Evolutionary conservation across 2,329 filamentous ascomycete species (phyloP), one percentile per base, ranked within the genome.

Genomic region (Fusarium virguliforme): DNA sequence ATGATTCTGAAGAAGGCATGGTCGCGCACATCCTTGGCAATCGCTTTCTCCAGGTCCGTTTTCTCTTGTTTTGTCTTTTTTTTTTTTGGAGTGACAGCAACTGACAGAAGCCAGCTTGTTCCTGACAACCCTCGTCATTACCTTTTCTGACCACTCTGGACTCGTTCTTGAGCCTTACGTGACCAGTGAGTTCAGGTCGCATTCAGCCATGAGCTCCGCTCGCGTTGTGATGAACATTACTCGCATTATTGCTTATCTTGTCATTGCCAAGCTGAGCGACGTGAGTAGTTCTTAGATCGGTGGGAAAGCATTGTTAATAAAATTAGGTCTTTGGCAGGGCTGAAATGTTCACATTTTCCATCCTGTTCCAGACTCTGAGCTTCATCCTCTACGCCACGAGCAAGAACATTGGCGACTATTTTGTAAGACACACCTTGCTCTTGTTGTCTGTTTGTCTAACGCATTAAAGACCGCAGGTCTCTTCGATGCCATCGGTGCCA

Each of bases 321-420:
- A 28, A 48, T 10, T 28, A 48, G 41, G 41, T 48, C 41, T 48
- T 48, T 48, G 41, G 41, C 5, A 48, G 41, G 10, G 41, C 41
- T 28, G 41, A 48, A n/a, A 48, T 48, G 41, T 48, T 48, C 24
- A 48, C 41, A 22, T 48, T 48, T 48, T 48, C 41, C 24, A 48
- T 48, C 24, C 13, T 48, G 5, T 48, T 48, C 24, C 41, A 48
- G 10, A 48, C 24, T n/a, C 24, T 48, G 5, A 48, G 41, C 24
- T 48, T 48, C 8, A 48, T 48, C 41, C 41, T 48, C 24, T 48
- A 48, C 9, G 41, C 41, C 4, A 48, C 41, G 1, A 48, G 41
- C 41, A 48, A 48, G 24, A 48, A 48, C 13, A 48, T 48, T 3
- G 41, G 41, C 41, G 26, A 48, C 24, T 48, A 48, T 8, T 48